A percentile compares a stretch with the other conserved stretches of the same genome.
These are phyloP conservation scores for Nakazawaea peltata DNA, from an alignment of 805 yeast genomes.

Conservation along the genomic window DNA sequence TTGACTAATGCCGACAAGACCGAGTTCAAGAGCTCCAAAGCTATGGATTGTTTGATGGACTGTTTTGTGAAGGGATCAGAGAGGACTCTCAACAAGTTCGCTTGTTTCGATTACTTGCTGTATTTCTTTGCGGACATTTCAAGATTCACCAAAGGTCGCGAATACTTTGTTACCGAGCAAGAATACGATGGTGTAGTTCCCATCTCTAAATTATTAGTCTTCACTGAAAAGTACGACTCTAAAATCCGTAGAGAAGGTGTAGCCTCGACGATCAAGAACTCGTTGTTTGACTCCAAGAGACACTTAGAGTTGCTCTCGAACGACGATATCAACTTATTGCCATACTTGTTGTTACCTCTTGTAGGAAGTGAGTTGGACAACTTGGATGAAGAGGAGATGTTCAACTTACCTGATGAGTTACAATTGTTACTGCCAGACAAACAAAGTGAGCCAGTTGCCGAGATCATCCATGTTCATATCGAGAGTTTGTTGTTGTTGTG, in stretches of 20 bases:
- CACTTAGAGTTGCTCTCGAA: slow-evolving; percentile 57
- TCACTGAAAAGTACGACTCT: slow-evolving; percentile 74
- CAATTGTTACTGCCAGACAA: slow-evolving; percentile 74
- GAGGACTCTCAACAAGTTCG: slow-evolving; percentile 59
- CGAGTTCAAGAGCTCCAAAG: slow-evolving; percentile 47
- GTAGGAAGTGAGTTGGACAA: slow-evolving; percentile 66
- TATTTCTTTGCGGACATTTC: slow-evolving; percentile 89
- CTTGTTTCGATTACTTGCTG: slow-evolving; percentile 75
- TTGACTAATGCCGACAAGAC: slow-evolving; percentile 30
- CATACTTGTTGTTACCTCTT: slow-evolving; percentile 75
- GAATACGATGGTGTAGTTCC: slow-evolving; percentile 72
- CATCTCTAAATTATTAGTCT: slow-evolving; percentile 69
- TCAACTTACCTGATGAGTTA: slow-evolving; percentile 81
- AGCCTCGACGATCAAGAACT: slow-evolving; percentile 86
- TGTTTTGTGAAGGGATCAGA: slow-evolving; percentile 82
- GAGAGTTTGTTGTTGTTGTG: slow-evolving; percentile 77
- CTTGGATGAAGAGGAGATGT: slow-evolving; percentile 76
- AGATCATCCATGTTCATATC: slow-evolving; percentile 61
- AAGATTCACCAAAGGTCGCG: slow-evolving; percentile 64
- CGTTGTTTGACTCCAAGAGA: slow-evolving; percentile 68
- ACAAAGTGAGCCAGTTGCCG: slow-evolving; percentile 61
- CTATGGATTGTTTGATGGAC: slow-evolving; percentile 78
- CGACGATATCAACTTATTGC: slow-evolving; percentile 63
- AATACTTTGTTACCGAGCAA: slow-evolving; percentile 67
- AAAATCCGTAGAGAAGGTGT: slow-evolving; percentile 85